These are phyloP conservation scores for Bolboschoenus planiculmis DNA, from an alignment of 176 grass and related monocot species.

Conservation along the genomic window DNA sequence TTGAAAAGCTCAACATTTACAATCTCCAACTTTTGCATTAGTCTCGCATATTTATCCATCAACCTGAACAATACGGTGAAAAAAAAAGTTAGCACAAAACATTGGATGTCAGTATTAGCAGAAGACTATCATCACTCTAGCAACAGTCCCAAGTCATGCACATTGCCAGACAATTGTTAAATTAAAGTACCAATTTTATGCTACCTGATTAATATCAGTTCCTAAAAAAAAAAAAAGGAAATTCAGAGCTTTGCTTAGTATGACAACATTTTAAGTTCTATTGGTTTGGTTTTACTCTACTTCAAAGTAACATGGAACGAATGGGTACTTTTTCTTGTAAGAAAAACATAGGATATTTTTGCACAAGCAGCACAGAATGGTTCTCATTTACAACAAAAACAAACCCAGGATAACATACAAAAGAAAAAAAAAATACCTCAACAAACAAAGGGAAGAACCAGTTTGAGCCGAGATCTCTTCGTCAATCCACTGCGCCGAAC, in stretches of 20 bases:
- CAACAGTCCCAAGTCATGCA: background rate
- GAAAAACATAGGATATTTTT: background rate
- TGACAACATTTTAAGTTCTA: background rate
- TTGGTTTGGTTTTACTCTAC: background rate
- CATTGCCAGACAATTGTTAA: background rate
- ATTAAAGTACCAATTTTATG: background rate
- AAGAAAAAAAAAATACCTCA: constrained; percentile 59
- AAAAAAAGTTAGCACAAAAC: background rate
- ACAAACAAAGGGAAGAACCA: constrained; percentile 84
- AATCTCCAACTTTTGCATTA: constrained; percentile 97
- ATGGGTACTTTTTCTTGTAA: background rate
- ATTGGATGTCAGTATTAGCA: background rate
- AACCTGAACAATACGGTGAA: constrained; percentile 46
- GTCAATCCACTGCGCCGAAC: constrained; percentile 55
- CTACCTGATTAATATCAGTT: background rate
- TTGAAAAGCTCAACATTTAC: constrained; percentile 96
- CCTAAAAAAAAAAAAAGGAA: background rate
- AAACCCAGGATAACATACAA: constrained; percentile 15
- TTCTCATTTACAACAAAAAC: constrained; percentile 6
- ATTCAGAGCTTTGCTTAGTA: background rate
- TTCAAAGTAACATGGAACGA: background rate
- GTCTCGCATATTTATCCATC: constrained; percentile 98
- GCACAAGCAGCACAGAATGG: background rate
- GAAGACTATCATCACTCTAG: background rate
- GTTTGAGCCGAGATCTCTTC: constrained; percentile 92